Evolutionary conservation across 2,329 filamentous ascomycete species (phyloP).

Genomic region (Stemphylium lycopersici): DNA sequence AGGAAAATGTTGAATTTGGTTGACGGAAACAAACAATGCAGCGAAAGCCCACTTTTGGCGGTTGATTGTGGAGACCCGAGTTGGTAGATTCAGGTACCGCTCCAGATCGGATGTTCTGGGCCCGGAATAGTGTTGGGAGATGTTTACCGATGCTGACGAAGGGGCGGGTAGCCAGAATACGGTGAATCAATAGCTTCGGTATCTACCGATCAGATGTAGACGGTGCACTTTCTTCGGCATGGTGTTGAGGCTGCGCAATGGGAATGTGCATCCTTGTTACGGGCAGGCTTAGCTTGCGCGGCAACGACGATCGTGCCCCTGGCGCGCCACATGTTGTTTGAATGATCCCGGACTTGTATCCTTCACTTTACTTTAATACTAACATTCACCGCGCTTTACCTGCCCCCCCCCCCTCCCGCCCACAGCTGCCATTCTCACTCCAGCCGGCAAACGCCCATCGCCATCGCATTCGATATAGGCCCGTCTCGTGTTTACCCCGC

Average conservation of each 20-base stretch:
- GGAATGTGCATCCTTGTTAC: constrained; percentile 24
- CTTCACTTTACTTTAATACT: constrained; percentile 8
- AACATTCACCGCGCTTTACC: constrained; percentile 2
- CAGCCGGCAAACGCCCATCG: background rate
- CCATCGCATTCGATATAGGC: background rate
- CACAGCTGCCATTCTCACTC: constrained; percentile 1
- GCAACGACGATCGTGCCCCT: constrained; percentile 34
- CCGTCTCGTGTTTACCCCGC: too few species aligned
- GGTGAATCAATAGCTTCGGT: background rate
- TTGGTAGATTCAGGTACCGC: constrained; percentile 10
- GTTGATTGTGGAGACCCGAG: constrained; percentile 16
- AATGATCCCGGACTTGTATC: constrained; percentile 21
- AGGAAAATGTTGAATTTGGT: constrained; percentile 5
- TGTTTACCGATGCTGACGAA: background rate
- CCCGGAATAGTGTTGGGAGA: background rate
- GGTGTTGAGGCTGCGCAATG: constrained; percentile 14
- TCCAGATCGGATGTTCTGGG: background rate
- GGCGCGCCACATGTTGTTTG: constrained; percentile 29
- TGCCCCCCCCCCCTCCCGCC: background rate
- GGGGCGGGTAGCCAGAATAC: background rate
- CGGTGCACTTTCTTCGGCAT: background rate
- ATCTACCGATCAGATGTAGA: background rate
- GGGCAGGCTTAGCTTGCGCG: constrained; percentile 27
- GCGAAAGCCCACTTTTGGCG: constrained; percentile 9
- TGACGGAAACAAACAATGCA: constrained; percentile 1